Evolutionary conservation across 805 yeast species (phyloP), one percentile per base, ranked within the genome.

Genomic region (Brettanomyces sp.): DNA sequence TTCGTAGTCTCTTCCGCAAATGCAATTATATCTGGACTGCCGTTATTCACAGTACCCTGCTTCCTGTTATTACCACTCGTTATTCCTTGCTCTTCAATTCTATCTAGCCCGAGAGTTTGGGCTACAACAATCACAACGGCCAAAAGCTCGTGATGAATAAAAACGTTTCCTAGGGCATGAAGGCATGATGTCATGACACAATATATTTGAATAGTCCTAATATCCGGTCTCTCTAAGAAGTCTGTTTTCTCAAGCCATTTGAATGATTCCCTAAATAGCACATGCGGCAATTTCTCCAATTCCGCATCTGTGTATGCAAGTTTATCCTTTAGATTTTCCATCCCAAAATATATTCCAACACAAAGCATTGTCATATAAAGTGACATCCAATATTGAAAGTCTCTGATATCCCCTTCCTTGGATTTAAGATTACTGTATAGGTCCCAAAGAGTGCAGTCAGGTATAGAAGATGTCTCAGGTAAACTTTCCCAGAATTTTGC

Each of bases 321-420:
- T 6, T 35, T 8, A 1, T 36, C 25, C 21, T 47, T 40, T 25
- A 55, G 40, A 13, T 50, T 48, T n/a, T 53, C 58, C 5, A 43
- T 47, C 2, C 59, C 58, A 45, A 54, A 56, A 40, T 49, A 52
- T 12, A 52, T 39, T 3, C 61, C 61, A 1, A 57, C 48, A 13
- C 57, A 53, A 2, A 57, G 43, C 12, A 53, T 50, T 9, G 58
- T 51, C 41, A 56, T 55, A 36, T 49, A 54, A 3, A 56, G 48
- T 1, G 61, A 49, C 52, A 57, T 52, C 61, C 60, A 56, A 43
- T 52, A 57, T 36, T 55, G 52, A 24, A 56, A 55, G 39, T 57
- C 59, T 41, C 46, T 36, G 35, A 14, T 25, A n/a, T n/a, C n/a
- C 6, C 28, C 25, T 21, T 22, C 32, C 21, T 33, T 34, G 9